Percentiles rank a stretch among this genome's conserved stretches.
Conservation (phyloP, 1,284 basidiomycete species). For the Ustilago cynodontis region DNA sequence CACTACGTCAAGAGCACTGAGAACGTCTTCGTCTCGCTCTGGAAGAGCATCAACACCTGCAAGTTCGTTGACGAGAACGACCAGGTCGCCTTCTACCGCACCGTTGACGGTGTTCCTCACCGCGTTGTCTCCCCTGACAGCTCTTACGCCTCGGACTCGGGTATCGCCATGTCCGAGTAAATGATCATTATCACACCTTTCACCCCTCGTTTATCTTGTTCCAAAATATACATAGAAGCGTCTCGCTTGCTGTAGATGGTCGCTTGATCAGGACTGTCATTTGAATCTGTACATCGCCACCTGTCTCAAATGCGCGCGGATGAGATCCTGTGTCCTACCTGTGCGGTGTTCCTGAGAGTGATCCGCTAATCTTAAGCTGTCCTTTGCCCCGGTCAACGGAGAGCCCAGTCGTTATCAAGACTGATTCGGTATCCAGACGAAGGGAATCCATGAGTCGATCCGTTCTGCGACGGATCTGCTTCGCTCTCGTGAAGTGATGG, state of each 20-base stretch:
- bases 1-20: conserved; percentile 74
- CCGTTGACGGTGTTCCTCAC: conserved; percentile 64
- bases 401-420: no score
- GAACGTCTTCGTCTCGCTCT: conserved; percentile 73
- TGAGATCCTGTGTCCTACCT: not conserved
- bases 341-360: not conserved
- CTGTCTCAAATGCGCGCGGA: not conserved
- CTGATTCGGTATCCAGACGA: no score
- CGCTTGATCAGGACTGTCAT: not conserved
- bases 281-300: conserved; percentile 13
- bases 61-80: conserved; percentile 67
- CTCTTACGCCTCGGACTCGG: conserved; percentile 64
- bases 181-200: not conserved
- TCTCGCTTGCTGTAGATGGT: not conserved
- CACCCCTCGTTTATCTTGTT: not conserved
- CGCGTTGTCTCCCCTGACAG: conserved; percentile 53
- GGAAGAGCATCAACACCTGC: conserved; percentile 73
- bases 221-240: not conserved
- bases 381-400: no score
- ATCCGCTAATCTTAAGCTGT: no score
- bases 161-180: conserved; percentile 63
- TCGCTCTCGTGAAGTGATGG: no score
- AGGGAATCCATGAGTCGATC: no score
- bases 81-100: conserved; percentile 67
- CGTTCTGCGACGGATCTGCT: no score